Evolutionary conservation across 495 filamentous ascomycete species (phyloP).

Genomic region (Penicillium subrubescens): DNA sequence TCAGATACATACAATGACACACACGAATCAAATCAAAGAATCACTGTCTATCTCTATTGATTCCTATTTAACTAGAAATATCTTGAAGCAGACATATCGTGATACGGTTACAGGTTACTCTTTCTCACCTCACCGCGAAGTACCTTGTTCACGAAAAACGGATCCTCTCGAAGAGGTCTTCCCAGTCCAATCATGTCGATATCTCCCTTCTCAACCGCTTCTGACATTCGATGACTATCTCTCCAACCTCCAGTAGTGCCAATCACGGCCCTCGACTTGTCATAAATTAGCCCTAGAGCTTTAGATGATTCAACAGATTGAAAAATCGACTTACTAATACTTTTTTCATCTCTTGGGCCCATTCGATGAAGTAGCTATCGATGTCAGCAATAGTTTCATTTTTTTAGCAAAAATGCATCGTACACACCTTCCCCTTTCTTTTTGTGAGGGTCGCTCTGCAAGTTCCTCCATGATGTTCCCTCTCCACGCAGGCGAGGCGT

Average conservation of each 20-base stretch:
- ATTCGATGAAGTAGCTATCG: constrained; percentile 20
- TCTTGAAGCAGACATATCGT: background rate
- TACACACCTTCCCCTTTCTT: constrained; percentile 16
- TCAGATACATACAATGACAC: background rate
- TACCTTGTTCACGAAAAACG: constrained; percentile 18
- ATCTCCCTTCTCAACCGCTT: constrained; percentile 18
- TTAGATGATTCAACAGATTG: background rate
- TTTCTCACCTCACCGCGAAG: constrained; percentile 10
- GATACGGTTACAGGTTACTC: constrained; percentile 7
- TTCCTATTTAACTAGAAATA: background rate
- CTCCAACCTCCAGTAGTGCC: constrained; percentile 23
- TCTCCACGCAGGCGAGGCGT: constrained; percentile 23
- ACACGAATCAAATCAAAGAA: background rate
- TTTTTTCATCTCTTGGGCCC: constrained; percentile 23
- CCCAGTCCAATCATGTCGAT: constrained; percentile 23
- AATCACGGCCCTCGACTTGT: constrained; percentile 22
- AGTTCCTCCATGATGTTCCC: constrained; percentile 22
- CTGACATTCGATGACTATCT: constrained; percentile 20
- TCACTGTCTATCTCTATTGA: background rate
- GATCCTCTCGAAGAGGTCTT: constrained; percentile 20
- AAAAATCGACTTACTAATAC: constrained; percentile 12
- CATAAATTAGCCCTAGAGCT: background rate
- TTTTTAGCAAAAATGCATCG: no score
- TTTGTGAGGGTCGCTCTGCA: constrained; percentile 18
- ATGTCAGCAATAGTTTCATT: background rate